Base-by-base conservation (phyloP, 2,329 filamentous ascomycete genomes). In the Penicillium sp. region DNA sequence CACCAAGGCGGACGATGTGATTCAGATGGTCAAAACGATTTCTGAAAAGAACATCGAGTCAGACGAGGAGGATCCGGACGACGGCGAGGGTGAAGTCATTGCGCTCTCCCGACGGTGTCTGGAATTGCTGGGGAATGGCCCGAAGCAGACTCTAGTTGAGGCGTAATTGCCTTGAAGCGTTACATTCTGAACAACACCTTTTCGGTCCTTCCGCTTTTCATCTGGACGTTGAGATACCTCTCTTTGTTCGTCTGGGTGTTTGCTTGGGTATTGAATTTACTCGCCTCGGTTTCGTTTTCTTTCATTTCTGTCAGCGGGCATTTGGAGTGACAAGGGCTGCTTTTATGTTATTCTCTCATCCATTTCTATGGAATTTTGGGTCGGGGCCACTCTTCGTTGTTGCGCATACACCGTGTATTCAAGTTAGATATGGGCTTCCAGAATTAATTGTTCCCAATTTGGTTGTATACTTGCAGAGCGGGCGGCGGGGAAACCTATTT, bases 51-150 rank as follows among this genome's bases (percentile, higher is more conserved):
- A 84, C 52, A 76, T 95, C 46, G 88, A 94, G 55, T 84, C 85
- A 0, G 88, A 94, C 42, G 84, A 88, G 48, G 86, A 89, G 51
- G 82, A 82, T 47, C 85, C 84, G 32, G 88, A 94, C 54, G 88
- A 94, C 42, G 89, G 92, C 30, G 89, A 95, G 62, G 85, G 84
- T 40, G 90, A 96, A 63, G 89, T 95, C 30, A 85, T 95, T 48
- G 88, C 82, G 51, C 77, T 98, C 52, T 90, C 92, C 15, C 84
- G 90, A 57, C 79, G 88, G 53, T 96, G 88, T 61, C 74, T 95
- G 27, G 90, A 95, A 65, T 75, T 95, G 3, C 70, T 95, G 22
- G 85, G 84, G 34, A 84, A 86, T 62, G 80, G 75, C 55, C 80
- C 83, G 20, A 90, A 90, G 66, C 76, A 70, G 41, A 74, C 82